Conservation (phyloP, 1,284 basidiomycete species). For the Sporisorium scitamineum region DNA sequence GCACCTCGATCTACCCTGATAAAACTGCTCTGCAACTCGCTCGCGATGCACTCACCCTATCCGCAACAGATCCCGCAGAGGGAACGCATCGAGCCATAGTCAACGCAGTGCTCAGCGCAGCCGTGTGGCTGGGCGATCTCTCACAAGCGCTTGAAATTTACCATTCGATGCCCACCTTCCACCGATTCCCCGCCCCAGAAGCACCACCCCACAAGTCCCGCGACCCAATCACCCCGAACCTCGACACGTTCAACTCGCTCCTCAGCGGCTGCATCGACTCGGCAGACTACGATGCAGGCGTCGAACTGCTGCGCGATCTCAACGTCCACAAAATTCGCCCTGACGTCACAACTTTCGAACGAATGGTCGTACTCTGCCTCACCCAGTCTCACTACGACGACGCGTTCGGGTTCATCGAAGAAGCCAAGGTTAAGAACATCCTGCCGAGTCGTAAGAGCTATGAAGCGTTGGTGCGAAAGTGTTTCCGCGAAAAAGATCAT, state of each 20-base stretch:
- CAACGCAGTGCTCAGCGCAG: constrained; percentile 45
- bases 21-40: constrained; percentile 22
- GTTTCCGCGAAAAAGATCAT: constrained; percentile 37
- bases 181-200: not conserved
- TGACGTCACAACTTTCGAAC: constrained; percentile 49
- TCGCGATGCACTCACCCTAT: constrained; percentile 12
- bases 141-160: constrained; percentile 46
- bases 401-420: constrained; percentile 56
- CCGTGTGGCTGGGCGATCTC: constrained; percentile 30
- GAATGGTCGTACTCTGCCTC: constrained; percentile 51
- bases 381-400: constrained; percentile 52
- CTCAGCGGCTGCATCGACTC: constrained; percentile 47
- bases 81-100: constrained; percentile 30
- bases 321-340: constrained; percentile 20
- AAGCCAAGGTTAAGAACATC: constrained; percentile 43
- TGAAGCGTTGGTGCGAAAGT: constrained; percentile 56
- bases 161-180: constrained; percentile 15
- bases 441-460: constrained; percentile 53
- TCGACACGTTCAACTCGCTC: constrained; percentile 48
- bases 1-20: constrained; percentile 27
- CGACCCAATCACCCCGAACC: constrained; percentile 11
- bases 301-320: constrained; percentile 39
- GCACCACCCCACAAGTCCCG: not conserved
- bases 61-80: constrained; percentile 6
- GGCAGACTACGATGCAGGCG: constrained; percentile 31